These are phyloP conservation scores for Silene vulgaris DNA, from an alignment of 179 eudicot species.

Conservation along the genomic window DNA sequence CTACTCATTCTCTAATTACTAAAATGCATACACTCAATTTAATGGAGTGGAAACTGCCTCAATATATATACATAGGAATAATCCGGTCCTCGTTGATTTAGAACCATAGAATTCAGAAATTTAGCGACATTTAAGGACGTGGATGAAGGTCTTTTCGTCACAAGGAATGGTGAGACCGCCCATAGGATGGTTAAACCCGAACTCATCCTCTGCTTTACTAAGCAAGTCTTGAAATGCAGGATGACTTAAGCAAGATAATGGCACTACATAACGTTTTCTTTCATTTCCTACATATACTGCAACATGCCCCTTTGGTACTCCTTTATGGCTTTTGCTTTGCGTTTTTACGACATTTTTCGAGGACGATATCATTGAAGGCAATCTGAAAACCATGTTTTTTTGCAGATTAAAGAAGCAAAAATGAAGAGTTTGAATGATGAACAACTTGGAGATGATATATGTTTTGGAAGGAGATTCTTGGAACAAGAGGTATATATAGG, in stretches of 20 bases:
- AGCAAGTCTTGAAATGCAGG: conserved; percentile 40
- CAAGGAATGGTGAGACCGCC: conserved; percentile 40
- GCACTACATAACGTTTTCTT: conserved; percentile 43
- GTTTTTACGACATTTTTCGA: conserved; percentile 21
- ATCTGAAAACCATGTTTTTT: conserved; percentile 34
- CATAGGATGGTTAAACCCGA: conserved; percentile 37
- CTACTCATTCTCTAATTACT: too few species aligned
- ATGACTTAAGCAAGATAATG: conserved; percentile 39
- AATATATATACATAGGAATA: not conserved
- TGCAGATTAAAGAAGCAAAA: not conserved
- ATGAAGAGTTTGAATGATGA: not conserved
- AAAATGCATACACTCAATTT: conserved; percentile 2
- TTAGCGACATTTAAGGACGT: conserved; percentile 15
- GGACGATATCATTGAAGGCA: conserved; percentile 31
- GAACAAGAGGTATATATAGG: conserved; percentile 23
- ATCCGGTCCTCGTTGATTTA: too few species aligned
- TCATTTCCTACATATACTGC: conserved; percentile 47
- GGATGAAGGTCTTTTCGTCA: conserved; percentile 25
- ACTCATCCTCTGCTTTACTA: conserved; percentile 34
- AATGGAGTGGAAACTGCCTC: conserved; percentile 13
- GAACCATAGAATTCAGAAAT: not conserved
- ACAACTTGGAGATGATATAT: not conserved
- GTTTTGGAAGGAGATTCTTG: conserved; percentile 22
- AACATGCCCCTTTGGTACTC: conserved; percentile 41
- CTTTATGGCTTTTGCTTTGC: conserved; percentile 26